A percentile compares a stretch with the other conserved stretches of the same genome.
phyloP scores from a whole-genome alignment of 1,284 basidiomycete genomes.

The Hymenochaete sp. region DNA sequence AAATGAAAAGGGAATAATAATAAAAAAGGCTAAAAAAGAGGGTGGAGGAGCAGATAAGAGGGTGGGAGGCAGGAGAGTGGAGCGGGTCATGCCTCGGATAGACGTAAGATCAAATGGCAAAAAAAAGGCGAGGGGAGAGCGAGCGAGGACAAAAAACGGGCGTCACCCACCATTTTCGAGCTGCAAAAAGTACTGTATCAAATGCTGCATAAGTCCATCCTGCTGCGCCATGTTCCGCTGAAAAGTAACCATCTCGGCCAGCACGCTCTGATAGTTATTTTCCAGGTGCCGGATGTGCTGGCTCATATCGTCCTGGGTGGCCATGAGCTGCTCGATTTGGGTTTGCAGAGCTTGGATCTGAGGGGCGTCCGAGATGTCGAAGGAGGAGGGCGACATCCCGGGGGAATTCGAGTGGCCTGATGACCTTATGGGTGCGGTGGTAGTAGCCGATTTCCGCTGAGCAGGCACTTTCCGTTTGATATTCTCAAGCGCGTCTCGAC shows the following conservation, averaged over 20 bases:
- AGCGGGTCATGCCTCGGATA: no score
- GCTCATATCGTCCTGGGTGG: constrained; percentile 52
- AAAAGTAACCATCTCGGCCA: constrained; percentile 77
- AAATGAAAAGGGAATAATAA: constrained; percentile 6
- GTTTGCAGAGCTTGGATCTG: constrained; percentile 36
- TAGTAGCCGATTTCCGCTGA: constrained; percentile 41
- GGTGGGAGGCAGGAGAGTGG: no score
- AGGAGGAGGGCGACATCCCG: constrained; percentile 22
- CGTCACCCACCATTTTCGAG: constrained; percentile 50
- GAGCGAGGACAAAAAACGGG: neutral
- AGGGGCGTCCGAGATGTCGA: constrained; percentile 23
- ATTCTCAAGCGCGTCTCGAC: constrained; percentile 80
- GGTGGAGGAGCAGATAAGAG: neutral
- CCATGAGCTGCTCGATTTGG: constrained; percentile 42
- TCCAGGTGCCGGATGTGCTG: constrained; percentile 58
- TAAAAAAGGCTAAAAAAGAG: neutral
- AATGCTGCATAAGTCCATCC: constrained; percentile 74
- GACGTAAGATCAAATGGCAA: neutral
- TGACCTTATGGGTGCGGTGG: no score
- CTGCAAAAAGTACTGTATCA: constrained; percentile 76
- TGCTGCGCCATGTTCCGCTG: constrained; percentile 82
- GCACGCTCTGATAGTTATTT: constrained; percentile 67
- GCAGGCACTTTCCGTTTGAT: constrained; percentile 90
- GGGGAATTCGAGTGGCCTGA: constrained; percentile 20
- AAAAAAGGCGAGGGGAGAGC: constrained; percentile 1